These are phyloP conservation scores for Rhodomyrtus psidioides DNA, from an alignment of 441 rosid genomes.

Conservation along the genomic window DNA sequence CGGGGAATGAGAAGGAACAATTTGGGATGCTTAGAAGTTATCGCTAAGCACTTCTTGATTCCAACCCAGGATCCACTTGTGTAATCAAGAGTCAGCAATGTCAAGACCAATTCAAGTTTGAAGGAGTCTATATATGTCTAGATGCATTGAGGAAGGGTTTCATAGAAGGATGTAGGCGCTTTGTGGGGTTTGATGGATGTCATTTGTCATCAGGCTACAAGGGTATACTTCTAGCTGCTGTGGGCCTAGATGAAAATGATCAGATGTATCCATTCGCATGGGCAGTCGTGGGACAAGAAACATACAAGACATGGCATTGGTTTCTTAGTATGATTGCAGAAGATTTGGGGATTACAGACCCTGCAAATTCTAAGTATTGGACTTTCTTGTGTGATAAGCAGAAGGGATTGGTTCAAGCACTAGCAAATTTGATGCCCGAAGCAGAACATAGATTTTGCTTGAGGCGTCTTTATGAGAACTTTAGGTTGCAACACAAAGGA, in stretches of 20 bases:
- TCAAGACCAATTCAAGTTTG: not conserved
- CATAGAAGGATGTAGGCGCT: not conserved
- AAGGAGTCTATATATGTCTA: not conserved
- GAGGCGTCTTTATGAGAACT: too few species aligned
- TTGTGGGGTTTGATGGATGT: not conserved
- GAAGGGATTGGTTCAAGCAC: too few species aligned
- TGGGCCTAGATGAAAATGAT: not conserved
- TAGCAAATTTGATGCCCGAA: too few species aligned
- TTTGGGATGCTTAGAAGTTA: too few species aligned
- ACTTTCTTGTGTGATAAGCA: not conserved
- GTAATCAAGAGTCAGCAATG: not conserved
- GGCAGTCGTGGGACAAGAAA: not conserved
- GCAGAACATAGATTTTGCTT: too few species aligned
- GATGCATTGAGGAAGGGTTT: not conserved
- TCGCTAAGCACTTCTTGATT: too few species aligned
- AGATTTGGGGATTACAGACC: not conserved
- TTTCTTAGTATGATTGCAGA: not conserved
- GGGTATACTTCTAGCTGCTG: not conserved
- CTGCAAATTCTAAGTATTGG: not conserved
- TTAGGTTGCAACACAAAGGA: too few species aligned
- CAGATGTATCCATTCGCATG: not conserved
- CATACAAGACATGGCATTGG: not conserved
- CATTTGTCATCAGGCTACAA: not conserved
- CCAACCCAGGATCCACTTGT: too few species aligned
- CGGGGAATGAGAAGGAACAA: too few species aligned